Base-by-base conservation (phyloP, 352 stramenopile species). In the Globisporangium uncinulatum region DNA sequence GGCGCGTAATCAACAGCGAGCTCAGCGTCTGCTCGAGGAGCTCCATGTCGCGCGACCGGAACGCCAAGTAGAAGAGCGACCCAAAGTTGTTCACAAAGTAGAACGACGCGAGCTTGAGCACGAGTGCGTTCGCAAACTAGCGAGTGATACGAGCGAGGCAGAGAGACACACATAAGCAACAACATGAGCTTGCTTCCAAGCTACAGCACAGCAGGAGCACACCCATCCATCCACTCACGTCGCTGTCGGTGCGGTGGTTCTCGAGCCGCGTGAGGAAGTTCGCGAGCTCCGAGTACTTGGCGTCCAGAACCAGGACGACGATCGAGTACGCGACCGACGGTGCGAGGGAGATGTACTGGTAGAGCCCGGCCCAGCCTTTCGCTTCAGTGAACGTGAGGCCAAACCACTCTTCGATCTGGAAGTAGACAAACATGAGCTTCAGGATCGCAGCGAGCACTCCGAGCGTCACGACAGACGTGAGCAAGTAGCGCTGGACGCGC, bases 51-150 rank as follows among this genome's bases (percentile, higher is more conserved):
- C 80, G 79, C 36, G 90, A 86, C 39, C 95, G 83, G 62, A 98
- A 98, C 9, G 91, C 90, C 60, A 98, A 87, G 70, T 98, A 99
- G 67, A 98, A 98, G 1, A 98, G 74, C 58, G 89, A 96, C 4
- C 90, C 89, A 65, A 98, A 98, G 77, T 98, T 98, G 77, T 97
- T 98, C 20, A 98, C 89, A 61, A 99, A 99, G 63, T 97, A 94
- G 67, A 99, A 99, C 43, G 96, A 86, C 59, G 98, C 97, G 6
- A 98, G 83, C 80, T 99, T 99, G 51, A 97, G 85, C 61, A 99
- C 98, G 37, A 98, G 87, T 0, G 86, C 83, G 39, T 97, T 96
- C 9, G 84, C 73, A 73, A 96, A 96, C 80, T 92, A 59, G 36
- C 48, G 24, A 6, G 5, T 13, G 34, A 39, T 45, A 21, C 24